A percentile compares a stretch with the other conserved stretches of the same genome.
Evolutionary conservation across 2,329 filamentous ascomycete genomes (phyloP).

Genomic region (Exophiala dermatitidis): DNA sequence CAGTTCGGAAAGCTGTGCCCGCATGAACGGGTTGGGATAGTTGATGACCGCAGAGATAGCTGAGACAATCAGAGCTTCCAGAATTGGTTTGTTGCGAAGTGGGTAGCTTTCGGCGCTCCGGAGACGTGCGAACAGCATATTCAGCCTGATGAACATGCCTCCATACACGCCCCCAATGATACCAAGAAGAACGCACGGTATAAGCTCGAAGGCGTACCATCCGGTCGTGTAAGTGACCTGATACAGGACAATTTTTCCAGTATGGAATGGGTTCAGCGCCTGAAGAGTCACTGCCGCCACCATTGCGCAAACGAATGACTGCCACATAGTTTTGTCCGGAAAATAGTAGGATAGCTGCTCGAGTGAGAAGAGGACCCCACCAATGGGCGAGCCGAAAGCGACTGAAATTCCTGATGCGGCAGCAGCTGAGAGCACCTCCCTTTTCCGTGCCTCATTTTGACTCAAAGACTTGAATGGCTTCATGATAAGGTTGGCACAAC

Average conservation of each 20-base stretch:
- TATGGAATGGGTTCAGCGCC: constrained; percentile 87
- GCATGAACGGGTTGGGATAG: constrained; percentile 94
- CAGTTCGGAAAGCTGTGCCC: constrained; percentile 82
- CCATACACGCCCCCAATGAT: constrained; percentile 90
- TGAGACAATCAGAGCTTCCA: constrained; percentile 73
- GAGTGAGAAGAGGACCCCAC: constrained; percentile 90
- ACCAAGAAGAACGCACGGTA: constrained; percentile 80
- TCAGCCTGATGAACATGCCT: constrained; percentile 87
- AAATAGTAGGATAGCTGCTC: constrained; percentile 98
- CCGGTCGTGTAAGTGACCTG: constrained; percentile 86
- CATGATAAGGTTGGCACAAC: constrained; percentile 89
- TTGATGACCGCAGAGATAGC: constrained; percentile 81
- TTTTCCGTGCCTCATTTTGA: constrained; percentile 84
- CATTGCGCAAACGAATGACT: constrained; percentile 98
- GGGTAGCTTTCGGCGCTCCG: constrained; percentile 50
- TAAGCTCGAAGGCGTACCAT: constrained; percentile 91
- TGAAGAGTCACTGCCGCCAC: constrained; percentile 92
- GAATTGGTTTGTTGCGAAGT: constrained; percentile 57
- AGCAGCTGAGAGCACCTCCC: constrained; percentile 86
- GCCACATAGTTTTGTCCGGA: constrained; percentile 99
- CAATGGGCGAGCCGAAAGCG: constrained; percentile 88
- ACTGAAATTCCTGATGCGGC: constrained; percentile 90
- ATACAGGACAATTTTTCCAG: constrained; percentile 90
- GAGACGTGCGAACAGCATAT: constrained; percentile 79
- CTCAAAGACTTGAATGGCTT: constrained; percentile 77